Conservation (phyloP, 148 eudicot species). For the Drosera capensis region DNA sequence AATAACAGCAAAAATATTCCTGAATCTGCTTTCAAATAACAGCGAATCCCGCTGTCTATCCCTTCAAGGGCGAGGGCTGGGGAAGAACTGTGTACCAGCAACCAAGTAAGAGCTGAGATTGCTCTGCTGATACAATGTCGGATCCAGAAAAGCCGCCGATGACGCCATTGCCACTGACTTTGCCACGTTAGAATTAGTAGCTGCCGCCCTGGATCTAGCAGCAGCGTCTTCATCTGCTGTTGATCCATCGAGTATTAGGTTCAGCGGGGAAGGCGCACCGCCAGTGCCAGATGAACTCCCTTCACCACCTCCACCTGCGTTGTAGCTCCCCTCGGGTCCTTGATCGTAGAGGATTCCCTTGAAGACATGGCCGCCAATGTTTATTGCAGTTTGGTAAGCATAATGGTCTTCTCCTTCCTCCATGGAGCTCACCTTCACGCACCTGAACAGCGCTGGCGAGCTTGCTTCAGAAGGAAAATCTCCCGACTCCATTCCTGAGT, state of each 20-base stretch:
- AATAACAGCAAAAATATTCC: too few species aligned
- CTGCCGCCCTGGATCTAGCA: constrained; percentile 1
- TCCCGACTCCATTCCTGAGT: constrained; percentile 53
- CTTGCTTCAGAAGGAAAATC: constrained; percentile 55
- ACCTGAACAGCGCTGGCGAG: constrained; percentile 42
- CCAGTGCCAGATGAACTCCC: constrained; percentile 38
- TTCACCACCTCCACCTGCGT: constrained; percentile 9
- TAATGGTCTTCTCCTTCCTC: constrained; percentile 49
- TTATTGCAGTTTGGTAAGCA: constrained; percentile 75
- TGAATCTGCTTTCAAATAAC: too few species aligned
- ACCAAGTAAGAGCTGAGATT: constrained; percentile 38
- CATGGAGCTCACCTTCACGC: constrained; percentile 59
- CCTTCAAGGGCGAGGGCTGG: constrained; percentile 47
- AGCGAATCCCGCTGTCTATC: neutral
- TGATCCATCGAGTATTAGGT: constrained; percentile 14
- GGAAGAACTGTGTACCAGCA: constrained; percentile 83
- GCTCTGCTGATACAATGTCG: constrained; percentile 35
- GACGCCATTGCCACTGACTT: constrained; percentile 3
- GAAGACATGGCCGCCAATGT: constrained; percentile 67
- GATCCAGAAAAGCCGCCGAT: constrained; percentile 22
- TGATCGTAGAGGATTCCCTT: constrained; percentile 76
- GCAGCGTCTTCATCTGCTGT: constrained; percentile 8
- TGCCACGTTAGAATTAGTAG: neutral
- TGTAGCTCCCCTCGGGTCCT: constrained; percentile 36
- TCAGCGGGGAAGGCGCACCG: constrained; percentile 18